Conservation (phyloP, 257 asterid species). For the Ajuga chamaepitys region DNA sequence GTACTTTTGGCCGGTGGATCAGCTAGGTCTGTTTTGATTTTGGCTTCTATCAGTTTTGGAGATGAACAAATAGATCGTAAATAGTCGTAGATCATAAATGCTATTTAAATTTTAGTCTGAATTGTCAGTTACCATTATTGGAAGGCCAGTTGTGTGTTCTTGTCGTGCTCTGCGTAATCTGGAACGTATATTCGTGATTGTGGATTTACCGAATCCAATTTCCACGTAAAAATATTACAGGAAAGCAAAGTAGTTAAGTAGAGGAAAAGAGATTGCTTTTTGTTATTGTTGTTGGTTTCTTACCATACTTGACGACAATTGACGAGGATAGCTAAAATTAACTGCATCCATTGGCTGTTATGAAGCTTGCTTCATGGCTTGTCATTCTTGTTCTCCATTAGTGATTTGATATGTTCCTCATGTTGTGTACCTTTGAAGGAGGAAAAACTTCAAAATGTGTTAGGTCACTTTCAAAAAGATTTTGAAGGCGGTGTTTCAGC, state of each 20-base stretch:
- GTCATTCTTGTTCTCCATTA: not conserved
- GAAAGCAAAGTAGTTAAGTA: not conserved
- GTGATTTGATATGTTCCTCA: slow-evolving; percentile 16
- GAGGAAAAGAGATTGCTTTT: slow-evolving; percentile 3
- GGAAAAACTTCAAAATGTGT: slow-evolving; percentile 72
- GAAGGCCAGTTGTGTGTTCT: slow-evolving; percentile 4
- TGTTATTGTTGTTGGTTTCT: not conserved
- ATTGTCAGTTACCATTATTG: slow-evolving; percentile 12
- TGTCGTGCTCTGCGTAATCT: slow-evolving; percentile 7
- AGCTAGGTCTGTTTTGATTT: slow-evolving; percentile 7
- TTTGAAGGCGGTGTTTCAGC: slow-evolving; percentile 97
- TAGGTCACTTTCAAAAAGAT: slow-evolving; percentile 96
- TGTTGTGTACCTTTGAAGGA: slow-evolving; percentile 44
- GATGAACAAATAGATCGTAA: slow-evolving; percentile 13
- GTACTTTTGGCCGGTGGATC: slow-evolving; percentile 6
- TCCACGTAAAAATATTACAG: not conserved
- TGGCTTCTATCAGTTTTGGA: not conserved
- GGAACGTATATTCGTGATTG: not conserved
- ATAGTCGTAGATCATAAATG: slow-evolving; percentile 3
- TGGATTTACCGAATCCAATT: not conserved
- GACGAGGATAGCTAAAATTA: slow-evolving; percentile 1
- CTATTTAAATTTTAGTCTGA: not conserved
- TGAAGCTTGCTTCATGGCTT: slow-evolving; percentile 9
- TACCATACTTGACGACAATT: slow-evolving; percentile 1
- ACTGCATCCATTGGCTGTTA: not conserved